Evolutionary conservation across 2,329 filamentous ascomycete species (phyloP).

Genomic region (Trichoderma pleuroti): DNA sequence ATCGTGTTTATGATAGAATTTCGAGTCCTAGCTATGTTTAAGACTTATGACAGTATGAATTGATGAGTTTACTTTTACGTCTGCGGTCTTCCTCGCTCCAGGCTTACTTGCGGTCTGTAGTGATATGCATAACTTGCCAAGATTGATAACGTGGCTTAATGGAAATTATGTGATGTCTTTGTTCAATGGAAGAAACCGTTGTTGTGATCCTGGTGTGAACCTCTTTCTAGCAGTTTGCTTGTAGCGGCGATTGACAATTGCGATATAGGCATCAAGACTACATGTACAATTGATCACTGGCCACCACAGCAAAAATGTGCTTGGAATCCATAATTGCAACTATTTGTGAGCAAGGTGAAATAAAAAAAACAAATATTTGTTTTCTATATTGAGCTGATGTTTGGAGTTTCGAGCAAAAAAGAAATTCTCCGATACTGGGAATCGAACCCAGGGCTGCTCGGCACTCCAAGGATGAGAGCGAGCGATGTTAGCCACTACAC

Average conservation of each 20-base stretch:
- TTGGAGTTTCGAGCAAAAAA: neutral
- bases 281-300: too few relatives aligned
- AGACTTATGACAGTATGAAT: neutral
- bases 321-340: too few relatives aligned
- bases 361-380: neutral
- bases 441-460: constrained; percentile 37
- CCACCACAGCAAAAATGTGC: too few relatives aligned
- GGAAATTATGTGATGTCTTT: neutral
- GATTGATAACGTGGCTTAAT: neutral
- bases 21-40: neutral
- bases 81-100: neutral
- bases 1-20: neutral
- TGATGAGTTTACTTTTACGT: neutral
- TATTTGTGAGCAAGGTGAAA: neutral
- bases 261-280: neutral
- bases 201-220: neutral
- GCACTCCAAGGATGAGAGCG: constrained; percentile 30
- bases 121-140: neutral
- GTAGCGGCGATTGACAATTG: neutral
- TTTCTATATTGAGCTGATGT: neutral
- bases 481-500: constrained; percentile 38
- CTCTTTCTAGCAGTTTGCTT: neutral
- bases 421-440: constrained; percentile 31
- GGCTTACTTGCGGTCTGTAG: neutral
- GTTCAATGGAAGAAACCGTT: neutral